Evolutionary conservation across 1,139 yeast genomes (phyloP).

Genomic region (Debaryomyces coudertii): DNA sequence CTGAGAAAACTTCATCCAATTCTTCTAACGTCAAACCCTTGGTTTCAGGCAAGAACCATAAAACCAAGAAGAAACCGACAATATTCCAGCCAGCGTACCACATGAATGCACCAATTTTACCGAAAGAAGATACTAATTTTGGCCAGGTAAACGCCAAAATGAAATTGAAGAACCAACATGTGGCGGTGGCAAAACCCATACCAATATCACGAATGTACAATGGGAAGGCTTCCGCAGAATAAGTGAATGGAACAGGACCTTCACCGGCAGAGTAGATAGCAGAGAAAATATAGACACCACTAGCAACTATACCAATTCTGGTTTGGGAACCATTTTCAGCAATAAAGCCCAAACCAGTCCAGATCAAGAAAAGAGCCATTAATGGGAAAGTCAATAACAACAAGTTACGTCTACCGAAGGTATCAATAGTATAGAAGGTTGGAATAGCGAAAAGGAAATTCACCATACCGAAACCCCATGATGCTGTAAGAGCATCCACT

Average conservation of each 20-base stretch:
- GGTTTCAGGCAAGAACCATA: conserved; percentile 71
- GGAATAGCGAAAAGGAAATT: conserved; percentile 84
- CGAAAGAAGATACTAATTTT: conserved; percentile 62
- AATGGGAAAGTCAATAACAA: conserved; percentile 75
- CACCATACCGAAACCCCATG: conserved; percentile 85
- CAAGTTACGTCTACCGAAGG: conserved; percentile 74
- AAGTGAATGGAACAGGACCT: conserved; percentile 91
- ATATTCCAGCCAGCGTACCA: conserved; percentile 89
- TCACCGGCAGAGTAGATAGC: conserved; percentile 82
- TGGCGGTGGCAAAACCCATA: conserved; percentile 82
- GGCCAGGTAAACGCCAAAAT: conserved; percentile 86
- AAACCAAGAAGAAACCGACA: conserved; percentile 69
- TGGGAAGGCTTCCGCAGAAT: conserved; percentile 87
- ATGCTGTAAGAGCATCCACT: conserved; percentile 68
- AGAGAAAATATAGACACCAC: conserved; percentile 75
- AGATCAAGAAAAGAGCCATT: conserved; percentile 65
- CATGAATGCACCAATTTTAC: conserved; percentile 84
- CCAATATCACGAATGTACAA: conserved; percentile 83
- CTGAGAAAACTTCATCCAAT: conserved; percentile 69
- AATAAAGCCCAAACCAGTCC: conserved; percentile 80
- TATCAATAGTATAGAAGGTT: conserved; percentile 80
- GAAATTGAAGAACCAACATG: conserved; percentile 86
- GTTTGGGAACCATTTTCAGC: conserved; percentile 51
- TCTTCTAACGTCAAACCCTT: conserved; percentile 72
- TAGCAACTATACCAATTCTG: conserved; percentile 64